Evolutionary conservation across 139 green algal genomes (phyloP).

Genomic region (Coelastrella sp.): DNA sequence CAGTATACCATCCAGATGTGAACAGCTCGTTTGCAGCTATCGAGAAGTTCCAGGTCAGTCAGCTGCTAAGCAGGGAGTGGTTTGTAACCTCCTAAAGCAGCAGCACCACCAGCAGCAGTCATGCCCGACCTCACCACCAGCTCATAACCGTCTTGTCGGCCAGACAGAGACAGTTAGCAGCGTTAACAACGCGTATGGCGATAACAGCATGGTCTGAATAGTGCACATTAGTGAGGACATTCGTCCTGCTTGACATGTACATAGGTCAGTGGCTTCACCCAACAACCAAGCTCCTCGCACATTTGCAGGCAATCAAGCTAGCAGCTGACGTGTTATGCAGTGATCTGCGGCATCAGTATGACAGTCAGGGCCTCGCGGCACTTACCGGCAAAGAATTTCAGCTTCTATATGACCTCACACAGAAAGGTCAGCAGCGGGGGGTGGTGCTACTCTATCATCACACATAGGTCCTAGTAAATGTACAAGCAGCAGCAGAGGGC

Average conservation of each 20-base stretch:
- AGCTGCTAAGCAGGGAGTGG: too few relatives aligned
- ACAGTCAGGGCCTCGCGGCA: constrained; percentile 29
- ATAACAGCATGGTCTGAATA: too few relatives aligned
- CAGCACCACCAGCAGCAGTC: neutral
- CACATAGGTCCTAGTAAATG: neutral
- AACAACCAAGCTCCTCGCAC: constrained; percentile 6
- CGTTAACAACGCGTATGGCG: too few relatives aligned
- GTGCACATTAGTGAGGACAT: too few relatives aligned
- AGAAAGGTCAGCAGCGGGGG: too few relatives aligned
- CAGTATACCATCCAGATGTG: constrained; percentile 47
- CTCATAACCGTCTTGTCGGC: too few relatives aligned
- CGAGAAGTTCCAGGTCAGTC: constrained; percentile 50
- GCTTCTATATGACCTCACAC: constrained; percentile 13
- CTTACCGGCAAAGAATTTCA: constrained; percentile 33
- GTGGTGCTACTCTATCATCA: neutral
- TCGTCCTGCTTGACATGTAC: too few relatives aligned
- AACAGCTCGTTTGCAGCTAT: constrained; percentile 40
- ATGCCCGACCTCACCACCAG: too few relatives aligned
- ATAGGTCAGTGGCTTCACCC: too few relatives aligned
- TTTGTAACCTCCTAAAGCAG: neutral
- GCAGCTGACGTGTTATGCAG: constrained; percentile 46
- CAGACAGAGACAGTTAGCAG: too few relatives aligned
- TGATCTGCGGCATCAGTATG: constrained; percentile 41
- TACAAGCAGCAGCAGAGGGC: neutral
- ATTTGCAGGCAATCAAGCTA: constrained; percentile 14